Evolutionary conservation across 176 grass and related monocot species (phyloP).

Genomic region (Bromus sterilis): DNA sequence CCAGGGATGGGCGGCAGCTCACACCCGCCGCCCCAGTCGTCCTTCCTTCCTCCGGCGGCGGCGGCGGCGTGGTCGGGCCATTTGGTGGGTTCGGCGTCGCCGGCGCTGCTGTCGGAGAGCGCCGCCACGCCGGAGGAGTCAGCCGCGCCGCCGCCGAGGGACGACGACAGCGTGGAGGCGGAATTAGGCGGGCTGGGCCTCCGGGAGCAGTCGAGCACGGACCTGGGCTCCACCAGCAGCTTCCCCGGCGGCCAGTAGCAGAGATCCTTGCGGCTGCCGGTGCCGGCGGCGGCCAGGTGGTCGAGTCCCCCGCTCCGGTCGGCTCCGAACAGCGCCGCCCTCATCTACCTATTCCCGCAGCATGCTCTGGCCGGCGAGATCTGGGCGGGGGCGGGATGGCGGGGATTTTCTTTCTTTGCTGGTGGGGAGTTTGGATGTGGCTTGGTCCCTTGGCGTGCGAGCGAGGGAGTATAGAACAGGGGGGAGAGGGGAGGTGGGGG

Average conservation of each 20-base stretch:
- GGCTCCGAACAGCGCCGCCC: constrained; percentile 61
- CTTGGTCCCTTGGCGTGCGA: constrained; percentile 24
- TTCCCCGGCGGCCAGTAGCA: constrained; percentile 30
- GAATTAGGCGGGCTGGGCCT: constrained; percentile 77
- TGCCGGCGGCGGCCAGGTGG: constrained; percentile 22
- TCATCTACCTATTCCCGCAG: constrained; percentile 70
- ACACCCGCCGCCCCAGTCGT: constrained; percentile 43
- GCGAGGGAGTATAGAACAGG: constrained; percentile 12
- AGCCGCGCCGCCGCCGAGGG: constrained; percentile 54
- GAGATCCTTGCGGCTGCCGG: constrained; percentile 13
- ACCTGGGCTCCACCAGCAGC: constrained; percentile 55
- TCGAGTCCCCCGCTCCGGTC: constrained; percentile 43
- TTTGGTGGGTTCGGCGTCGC: constrained; percentile 45
- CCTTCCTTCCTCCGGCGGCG: constrained; percentile 27
- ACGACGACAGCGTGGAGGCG: constrained; percentile 75
- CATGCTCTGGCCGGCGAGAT: constrained; percentile 50
- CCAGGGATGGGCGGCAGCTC: constrained; percentile 68
- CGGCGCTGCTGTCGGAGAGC: constrained; percentile 48
- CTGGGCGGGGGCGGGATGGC: constrained; percentile 6
- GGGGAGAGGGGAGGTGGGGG: constrained; percentile 3
- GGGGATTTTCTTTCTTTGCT: background rate
- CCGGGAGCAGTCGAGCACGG: constrained; percentile 79
- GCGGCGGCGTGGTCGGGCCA: constrained; percentile 25
- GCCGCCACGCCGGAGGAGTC: constrained; percentile 72
- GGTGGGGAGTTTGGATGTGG: background rate